A percentile compares a stretch with the other conserved stretches of the same genome.
These are phyloP conservation scores for Globisporangium uncinulatum DNA, from an alignment of 352 stramenopile genomes.

Conservation along the genomic window DNA sequence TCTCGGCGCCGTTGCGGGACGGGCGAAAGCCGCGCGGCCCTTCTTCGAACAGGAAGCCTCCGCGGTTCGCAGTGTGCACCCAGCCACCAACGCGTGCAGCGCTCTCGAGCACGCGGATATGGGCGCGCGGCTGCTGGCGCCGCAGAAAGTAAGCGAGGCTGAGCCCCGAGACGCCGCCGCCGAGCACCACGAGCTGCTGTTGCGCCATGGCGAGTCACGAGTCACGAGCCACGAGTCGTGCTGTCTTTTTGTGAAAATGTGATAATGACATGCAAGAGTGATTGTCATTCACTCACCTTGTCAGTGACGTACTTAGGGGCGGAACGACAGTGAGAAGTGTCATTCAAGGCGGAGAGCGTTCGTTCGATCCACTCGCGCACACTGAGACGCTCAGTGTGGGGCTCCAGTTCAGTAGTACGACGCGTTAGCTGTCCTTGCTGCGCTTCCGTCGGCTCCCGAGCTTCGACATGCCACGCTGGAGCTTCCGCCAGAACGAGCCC, in stretches of 20 bases:
- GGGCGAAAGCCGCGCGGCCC: conserved; percentile 80
- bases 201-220: not conserved
- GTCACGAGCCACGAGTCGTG: no score
- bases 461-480: conserved; percentile 67
- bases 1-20: conserved; percentile 78
- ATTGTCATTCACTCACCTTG: no score
- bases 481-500: conserved; percentile 69
- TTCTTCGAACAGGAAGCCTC: conserved; percentile 80
- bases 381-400: no score
- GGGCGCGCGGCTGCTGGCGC: conserved; percentile 23
- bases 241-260: not conserved
- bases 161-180: conserved; percentile 76
- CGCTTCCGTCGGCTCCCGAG: conserved; percentile 59
- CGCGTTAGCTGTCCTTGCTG: conserved; percentile 9
- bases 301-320: no score
- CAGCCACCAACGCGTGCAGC: conserved; percentile 46
- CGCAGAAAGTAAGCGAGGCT: conserved; percentile 75
- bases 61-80: conserved; percentile 51
- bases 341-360: not conserved
- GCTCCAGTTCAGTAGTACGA: not conserved
- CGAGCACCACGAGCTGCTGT: conserved; percentile 66
- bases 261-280: not conserved
- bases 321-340: not conserved
- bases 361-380: no score
- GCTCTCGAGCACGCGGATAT: conserved; percentile 72